Evolutionary conservation across 2,329 filamentous ascomycete genomes (phyloP).

Genomic region (Uncinocarpus reesii): DNA sequence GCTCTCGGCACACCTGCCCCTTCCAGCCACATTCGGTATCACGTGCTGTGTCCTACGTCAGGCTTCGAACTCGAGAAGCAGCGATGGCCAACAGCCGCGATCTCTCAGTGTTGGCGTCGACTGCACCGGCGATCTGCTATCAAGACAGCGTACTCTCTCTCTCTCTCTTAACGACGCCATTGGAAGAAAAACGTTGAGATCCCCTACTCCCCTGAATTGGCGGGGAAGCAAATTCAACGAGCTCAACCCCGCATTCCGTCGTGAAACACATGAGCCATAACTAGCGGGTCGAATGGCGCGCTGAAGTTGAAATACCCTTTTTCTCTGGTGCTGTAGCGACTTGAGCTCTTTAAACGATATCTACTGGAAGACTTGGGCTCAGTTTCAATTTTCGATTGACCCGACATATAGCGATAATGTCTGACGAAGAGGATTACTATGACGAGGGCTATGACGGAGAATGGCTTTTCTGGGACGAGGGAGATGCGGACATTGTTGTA

Average conservation of each 20-base stretch:
- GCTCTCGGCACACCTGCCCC: neutral
- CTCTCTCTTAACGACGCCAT: too few species aligned
- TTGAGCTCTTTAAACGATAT: neutral
- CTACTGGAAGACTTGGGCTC: neutral
- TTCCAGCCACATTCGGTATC: neutral
- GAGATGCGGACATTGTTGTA: slow-evolving; percentile 11
- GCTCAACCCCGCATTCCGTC: neutral
- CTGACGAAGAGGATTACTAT: slow-evolving; percentile 19
- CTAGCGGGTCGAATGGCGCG: too few species aligned
- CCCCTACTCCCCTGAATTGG: too few species aligned
- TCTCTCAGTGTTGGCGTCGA: too few species aligned
- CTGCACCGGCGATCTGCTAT: too few species aligned
- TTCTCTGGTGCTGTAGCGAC: neutral
- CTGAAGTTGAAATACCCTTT: too few species aligned
- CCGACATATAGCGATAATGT: slow-evolving; percentile 15
- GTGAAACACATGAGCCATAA: neutral
- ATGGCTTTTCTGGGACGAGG: slow-evolving; percentile 15
- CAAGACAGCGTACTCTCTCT: too few species aligned
- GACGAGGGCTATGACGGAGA: slow-evolving; percentile 15
- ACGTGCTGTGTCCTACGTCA: neutral
- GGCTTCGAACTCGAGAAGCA: neutral
- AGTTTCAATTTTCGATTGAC: neutral
- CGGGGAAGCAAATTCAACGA: neutral
- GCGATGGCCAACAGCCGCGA: too few species aligned
- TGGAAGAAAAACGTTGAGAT: too few species aligned